phyloP scores from a whole-genome alignment of 2,329 filamentous ascomycete genomes.

The Talaromyces sp. region DNA sequence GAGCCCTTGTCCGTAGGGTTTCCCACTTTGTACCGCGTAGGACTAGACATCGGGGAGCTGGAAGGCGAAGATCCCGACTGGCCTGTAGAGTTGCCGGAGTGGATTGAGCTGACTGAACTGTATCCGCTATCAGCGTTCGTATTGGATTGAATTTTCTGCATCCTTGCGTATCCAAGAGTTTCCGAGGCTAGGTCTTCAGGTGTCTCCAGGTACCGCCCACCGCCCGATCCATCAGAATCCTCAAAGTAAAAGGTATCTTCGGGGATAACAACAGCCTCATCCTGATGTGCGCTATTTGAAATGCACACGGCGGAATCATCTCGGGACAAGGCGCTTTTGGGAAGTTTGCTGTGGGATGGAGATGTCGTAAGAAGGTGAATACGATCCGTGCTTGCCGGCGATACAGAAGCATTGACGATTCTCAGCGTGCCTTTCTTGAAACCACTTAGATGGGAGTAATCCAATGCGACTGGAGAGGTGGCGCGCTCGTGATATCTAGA shows the following conservation, averaged over 20 bases:
- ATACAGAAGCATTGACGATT: slow-evolving; percentile 41
- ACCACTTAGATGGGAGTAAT: slow-evolving; percentile 42
- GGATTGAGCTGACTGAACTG: slow-evolving; percentile 37
- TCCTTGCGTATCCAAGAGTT: neutral
- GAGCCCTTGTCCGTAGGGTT: neutral
- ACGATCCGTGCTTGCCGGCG: slow-evolving; percentile 39
- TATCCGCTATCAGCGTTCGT: slow-evolving; percentile 41
- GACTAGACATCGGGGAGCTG: neutral
- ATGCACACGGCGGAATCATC: slow-evolving; percentile 14
- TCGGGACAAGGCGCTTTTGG: slow-evolving; percentile 16
- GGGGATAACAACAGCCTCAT: slow-evolving; percentile 5
- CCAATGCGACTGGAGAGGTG: slow-evolving; percentile 31
- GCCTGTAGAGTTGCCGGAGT: slow-evolving; percentile 25
- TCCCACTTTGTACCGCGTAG: neutral
- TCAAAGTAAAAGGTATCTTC: slow-evolving; percentile 2
- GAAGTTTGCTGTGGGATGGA: neutral
- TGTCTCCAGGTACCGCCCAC: neutral
- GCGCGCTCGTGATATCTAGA: slow-evolving; percentile 23
- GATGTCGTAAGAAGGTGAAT: slow-evolving; percentile 24
- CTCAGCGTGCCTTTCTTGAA: slow-evolving; percentile 43
- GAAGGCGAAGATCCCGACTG: slow-evolving; percentile 14
- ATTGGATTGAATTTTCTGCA: slow-evolving; percentile 9
- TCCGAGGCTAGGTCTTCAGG: neutral
- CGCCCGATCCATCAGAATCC: neutral
- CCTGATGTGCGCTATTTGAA: slow-evolving; percentile 3